Evolutionary conservation across 805 yeast species (phyloP).

Genomic region (Wickerhamomyces queroliae): DNA sequence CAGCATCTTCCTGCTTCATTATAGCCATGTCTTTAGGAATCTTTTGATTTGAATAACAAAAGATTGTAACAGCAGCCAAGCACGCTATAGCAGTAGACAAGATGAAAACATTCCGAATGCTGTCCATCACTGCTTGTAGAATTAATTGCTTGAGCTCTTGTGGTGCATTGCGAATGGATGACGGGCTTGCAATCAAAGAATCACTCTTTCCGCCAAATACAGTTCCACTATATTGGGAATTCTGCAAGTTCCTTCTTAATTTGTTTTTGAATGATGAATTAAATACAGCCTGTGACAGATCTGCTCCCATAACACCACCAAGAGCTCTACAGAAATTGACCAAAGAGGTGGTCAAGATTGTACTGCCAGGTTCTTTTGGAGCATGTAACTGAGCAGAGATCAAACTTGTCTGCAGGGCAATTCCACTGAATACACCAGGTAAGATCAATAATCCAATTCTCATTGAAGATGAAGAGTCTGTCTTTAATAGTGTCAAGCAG

Average conservation of each 20-base stretch:
- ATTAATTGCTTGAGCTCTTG: conserved; percentile 10
- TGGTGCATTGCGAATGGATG: conserved; percentile 4
- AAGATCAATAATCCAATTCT: conserved; percentile 32
- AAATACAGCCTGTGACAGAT: conserved; percentile 32
- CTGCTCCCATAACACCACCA: conserved; percentile 36
- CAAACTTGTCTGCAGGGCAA: conserved; percentile 26
- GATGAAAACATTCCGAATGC: conserved; percentile 35
- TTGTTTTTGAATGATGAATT: conserved; percentile 22
- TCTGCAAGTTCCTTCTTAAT: conserved; percentile 1
- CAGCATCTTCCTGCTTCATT: not conserved
- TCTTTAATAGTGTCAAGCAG: conserved; percentile 24
- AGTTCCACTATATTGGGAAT: conserved; percentile 1
- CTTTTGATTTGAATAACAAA: conserved; percentile 35
- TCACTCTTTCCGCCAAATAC: conserved; percentile 1
- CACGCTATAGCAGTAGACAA: conserved; percentile 32
- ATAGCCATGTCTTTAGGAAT: conserved; percentile 27
- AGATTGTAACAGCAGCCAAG: conserved; percentile 24
- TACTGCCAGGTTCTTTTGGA: conserved; percentile 42
- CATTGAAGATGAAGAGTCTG: conserved; percentile 20
- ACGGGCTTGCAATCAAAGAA: not conserved
- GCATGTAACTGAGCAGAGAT: conserved; percentile 31
- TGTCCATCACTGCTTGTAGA: conserved; percentile 24
- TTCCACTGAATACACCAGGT: conserved; percentile 32
- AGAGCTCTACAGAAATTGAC: conserved; percentile 35
- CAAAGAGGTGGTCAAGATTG: conserved; percentile 38